These are phyloP conservation scores for Lachnellula suecica DNA, from an alignment of 2,329 filamentous ascomycete genomes.

Conservation along the genomic window DNA sequence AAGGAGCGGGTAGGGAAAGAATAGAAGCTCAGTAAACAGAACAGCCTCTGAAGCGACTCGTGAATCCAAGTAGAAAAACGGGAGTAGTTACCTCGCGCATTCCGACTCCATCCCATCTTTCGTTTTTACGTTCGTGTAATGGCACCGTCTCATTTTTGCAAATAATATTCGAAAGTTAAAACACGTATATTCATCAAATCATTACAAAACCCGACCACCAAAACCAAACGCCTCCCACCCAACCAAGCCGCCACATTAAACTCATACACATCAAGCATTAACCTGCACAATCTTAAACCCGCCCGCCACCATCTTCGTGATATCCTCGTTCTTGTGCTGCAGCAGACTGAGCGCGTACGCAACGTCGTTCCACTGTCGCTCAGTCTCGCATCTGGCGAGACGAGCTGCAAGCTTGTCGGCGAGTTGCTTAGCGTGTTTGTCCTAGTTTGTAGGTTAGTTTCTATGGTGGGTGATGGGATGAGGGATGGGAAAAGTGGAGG, in stretches of 20 bases:
- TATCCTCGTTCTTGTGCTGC: slow-evolving; percentile 92
- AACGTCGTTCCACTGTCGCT: slow-evolving; percentile 97
- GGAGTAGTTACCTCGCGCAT: too few relatives aligned
- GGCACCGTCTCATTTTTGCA: too few relatives aligned
- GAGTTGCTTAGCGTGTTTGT: slow-evolving; percentile 95
- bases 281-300: slow-evolving; percentile 73
- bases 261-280: slow-evolving; percentile 45
- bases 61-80: too few relatives aligned
- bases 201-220: background rate
- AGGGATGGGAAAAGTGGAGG: slow-evolving; percentile 30
- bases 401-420: slow-evolving; percentile 89
- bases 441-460: slow-evolving; percentile 50
- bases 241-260: background rate
- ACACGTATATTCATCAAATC: background rate
- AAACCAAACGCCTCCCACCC: background rate
- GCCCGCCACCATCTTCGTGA: slow-evolving; percentile 71
- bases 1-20: too few relatives aligned
- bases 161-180: too few relatives aligned
- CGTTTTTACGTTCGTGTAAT: too few relatives aligned
- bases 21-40: too few relatives aligned
- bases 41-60: too few relatives aligned
- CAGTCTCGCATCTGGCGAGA: slow-evolving; percentile 81
- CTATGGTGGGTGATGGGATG: background rate
- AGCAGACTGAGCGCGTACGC: slow-evolving; percentile 86
- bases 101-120: too few relatives aligned